These are phyloP conservation scores for Mycena pura DNA, from an alignment of 768 basidiomycete species.

Conservation along the genomic window DNA sequence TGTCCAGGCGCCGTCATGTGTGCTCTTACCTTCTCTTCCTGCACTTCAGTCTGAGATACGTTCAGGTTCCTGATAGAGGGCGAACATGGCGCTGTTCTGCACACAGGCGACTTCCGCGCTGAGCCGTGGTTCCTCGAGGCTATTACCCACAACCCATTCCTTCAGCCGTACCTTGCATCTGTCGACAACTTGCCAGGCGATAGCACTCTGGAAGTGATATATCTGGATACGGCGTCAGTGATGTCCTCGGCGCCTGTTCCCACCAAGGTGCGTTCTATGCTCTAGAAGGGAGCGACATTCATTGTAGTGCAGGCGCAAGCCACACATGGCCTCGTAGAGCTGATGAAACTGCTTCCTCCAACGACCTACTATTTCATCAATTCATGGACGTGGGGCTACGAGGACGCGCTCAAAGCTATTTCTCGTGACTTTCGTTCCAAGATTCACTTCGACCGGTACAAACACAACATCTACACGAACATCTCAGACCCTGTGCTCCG, in stretches of 20 bases:
- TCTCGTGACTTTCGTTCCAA: conserved; percentile 69
- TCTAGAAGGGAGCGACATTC: not conserved
- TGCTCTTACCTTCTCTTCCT: conserved; percentile 27
- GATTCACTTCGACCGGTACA: conserved; percentile 95
- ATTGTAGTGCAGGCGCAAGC: conserved; percentile 62
- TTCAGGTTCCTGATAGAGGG: conserved; percentile 87
- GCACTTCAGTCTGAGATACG: not conserved
- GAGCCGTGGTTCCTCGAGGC: conserved; percentile 82
- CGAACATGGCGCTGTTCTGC: conserved; percentile 71
- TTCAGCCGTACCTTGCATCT: conserved; percentile 71
- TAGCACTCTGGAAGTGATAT: conserved; percentile 74
- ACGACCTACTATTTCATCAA: conserved; percentile 87
- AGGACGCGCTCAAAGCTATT: conserved; percentile 84
- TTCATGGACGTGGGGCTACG: conserved; percentile 96
- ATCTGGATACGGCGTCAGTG: conserved; percentile 82
- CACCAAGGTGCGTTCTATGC: conserved; percentile 55
- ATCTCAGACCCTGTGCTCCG: conserved; percentile 67
- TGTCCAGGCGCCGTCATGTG: conserved; percentile 95
- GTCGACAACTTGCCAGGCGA: conserved; percentile 19
- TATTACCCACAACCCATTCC: conserved; percentile 69
- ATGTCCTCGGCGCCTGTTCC: conserved; percentile 58
- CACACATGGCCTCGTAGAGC: conserved; percentile 65
- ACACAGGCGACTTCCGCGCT: conserved; percentile 93
- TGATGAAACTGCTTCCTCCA: conserved; percentile 72
- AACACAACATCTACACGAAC: conserved; percentile 67